phyloP scores from a whole-genome alignment of 2,329 filamentous ascomycete species.

The Teratosphaeria viscida region DNA sequence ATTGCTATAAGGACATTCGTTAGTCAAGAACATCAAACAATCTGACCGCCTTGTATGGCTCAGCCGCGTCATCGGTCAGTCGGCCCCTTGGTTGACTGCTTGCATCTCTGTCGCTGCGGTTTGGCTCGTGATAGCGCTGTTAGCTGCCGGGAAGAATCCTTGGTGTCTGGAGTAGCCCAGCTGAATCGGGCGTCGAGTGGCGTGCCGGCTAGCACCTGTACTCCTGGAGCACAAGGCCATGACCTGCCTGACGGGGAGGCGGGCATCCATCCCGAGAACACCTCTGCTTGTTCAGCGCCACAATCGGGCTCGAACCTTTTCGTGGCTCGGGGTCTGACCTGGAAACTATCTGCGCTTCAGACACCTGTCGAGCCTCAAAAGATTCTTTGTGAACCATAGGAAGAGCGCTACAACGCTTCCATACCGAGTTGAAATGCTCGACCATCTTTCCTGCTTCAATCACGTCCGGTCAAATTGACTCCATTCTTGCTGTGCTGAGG shows the following conservation, averaged over 20 bases:
- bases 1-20: background rate
- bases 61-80: background rate
- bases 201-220: background rate
- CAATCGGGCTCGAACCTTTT: background rate
- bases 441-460: background rate
- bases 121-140: background rate
- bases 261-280: background rate
- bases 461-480: no score
- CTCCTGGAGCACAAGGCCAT: background rate
- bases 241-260: background rate
- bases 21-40: background rate
- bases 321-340: background rate
- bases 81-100: background rate
- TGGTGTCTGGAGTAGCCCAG: background rate
- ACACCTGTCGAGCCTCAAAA: background rate
- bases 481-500: no score
- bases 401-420: background rate
- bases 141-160: background rate
- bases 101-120: background rate
- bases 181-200: background rate
- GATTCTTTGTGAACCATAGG: background rate
- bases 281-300: background rate
- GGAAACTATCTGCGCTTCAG: background rate
- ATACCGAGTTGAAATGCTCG: background rate
- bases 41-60: background rate